Evolutionary conservation across 2,329 filamentous ascomycete species (phyloP).

Genomic region (Cercospora zeina): DNA sequence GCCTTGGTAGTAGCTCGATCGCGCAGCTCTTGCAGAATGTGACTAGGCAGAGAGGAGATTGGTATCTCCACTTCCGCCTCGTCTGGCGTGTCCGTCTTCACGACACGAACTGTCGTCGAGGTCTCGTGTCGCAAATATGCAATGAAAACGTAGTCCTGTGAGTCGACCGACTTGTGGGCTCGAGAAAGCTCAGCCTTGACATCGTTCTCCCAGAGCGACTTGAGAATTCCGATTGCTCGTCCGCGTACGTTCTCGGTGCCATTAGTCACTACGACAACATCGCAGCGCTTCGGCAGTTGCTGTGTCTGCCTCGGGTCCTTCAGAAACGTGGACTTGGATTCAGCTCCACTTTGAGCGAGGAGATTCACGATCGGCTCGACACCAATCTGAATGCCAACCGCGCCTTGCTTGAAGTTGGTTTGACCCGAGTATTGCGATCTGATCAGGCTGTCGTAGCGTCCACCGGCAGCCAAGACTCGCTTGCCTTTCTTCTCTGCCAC

Average conservation of each 20-base stretch:
- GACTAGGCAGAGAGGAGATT: constrained; percentile 69
- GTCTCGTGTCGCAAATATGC: constrained; percentile 80
- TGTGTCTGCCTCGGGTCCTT: constrained; percentile 23
- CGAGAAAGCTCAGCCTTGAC: constrained; percentile 86
- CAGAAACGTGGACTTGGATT: constrained; percentile 27
- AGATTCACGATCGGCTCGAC: constrained; percentile 73
- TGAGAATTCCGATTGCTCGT: constrained; percentile 73
- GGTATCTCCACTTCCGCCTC: constrained; percentile 71
- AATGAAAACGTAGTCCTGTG: constrained; percentile 67
- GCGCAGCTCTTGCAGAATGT: constrained; percentile 78
- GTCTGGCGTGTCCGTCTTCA: constrained; percentile 51
- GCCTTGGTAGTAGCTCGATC: constrained; percentile 63
- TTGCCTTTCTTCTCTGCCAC: constrained; percentile 79
- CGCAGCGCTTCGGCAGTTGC: constrained; percentile 55
- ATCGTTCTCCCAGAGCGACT: constrained; percentile 76
- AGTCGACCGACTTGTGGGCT: constrained; percentile 48
- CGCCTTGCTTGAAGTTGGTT: constrained; percentile 53
- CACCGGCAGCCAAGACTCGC: constrained; percentile 71
- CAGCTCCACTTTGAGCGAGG: constrained; percentile 15
- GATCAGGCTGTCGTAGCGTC: constrained; percentile 87
- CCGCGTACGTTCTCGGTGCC: constrained; percentile 74
- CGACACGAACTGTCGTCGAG: constrained; percentile 55
- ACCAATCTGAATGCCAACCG: constrained; percentile 87
- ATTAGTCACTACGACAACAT: constrained; percentile 78
- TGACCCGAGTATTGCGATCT: constrained; percentile 72